These are phyloP conservation scores for Vachellia pachyceras DNA, from an alignment of 306 rosid species.

Conservation along the genomic window DNA sequence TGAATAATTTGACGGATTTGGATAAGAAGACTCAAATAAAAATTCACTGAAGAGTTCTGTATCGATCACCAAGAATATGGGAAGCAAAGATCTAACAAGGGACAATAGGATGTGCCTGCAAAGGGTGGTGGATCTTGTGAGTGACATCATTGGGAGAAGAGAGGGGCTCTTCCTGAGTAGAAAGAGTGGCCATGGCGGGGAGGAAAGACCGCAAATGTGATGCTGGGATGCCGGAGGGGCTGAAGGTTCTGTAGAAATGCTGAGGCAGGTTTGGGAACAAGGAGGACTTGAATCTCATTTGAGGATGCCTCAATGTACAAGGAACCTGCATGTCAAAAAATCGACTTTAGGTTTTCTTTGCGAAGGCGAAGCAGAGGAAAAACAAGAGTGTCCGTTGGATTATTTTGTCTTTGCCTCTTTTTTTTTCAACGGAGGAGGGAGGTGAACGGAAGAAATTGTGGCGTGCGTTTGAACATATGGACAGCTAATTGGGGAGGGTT, in stretches of 20 bases:
- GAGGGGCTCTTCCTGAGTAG: conserved; percentile 48
- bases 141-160: conserved; percentile 40
- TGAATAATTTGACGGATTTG: neutral
- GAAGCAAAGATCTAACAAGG: conserved; percentile 4
- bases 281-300: conserved; percentile 39
- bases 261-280: conserved; percentile 37
- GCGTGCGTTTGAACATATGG: neutral
- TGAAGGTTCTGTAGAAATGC: conserved; percentile 19
- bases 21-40: neutral
- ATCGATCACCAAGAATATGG: neutral
- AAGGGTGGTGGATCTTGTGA: conserved; percentile 48
- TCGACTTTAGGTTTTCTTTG: neutral
- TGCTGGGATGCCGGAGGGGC: neutral
- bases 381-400: too few relatives aligned
- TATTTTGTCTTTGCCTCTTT: too few relatives aligned
- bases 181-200: conserved; percentile 74
- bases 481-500: too few relatives aligned
- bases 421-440: too few relatives aligned
- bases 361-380: neutral
- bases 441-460: neutral
- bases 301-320: conserved; percentile 50
- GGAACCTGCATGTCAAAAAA: conserved; percentile 35
- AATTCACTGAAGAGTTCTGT: neutral
- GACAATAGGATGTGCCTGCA: conserved; percentile 58
- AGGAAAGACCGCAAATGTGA: conserved; percentile 40